These are phyloP conservation scores for Mucor plumbeus DNA, from an alignment of 371 early-diverging fungal species.

Conservation along the genomic window DNA sequence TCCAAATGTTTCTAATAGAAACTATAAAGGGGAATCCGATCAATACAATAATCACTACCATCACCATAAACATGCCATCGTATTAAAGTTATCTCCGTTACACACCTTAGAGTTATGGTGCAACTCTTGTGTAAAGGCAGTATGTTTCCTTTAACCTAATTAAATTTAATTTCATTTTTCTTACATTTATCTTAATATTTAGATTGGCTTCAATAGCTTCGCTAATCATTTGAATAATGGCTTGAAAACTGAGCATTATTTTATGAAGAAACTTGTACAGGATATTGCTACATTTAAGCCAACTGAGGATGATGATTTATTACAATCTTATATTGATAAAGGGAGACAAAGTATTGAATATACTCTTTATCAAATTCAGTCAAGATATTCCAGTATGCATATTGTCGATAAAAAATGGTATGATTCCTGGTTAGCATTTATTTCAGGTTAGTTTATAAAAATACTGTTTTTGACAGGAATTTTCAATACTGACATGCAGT, in stretches of 20 bases:
- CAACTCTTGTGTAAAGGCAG: conserved; percentile 19
- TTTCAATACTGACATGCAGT: no score
- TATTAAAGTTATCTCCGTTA: conserved; percentile 15
- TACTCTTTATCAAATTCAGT: conserved; percentile 10
- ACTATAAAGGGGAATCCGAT: background rate
- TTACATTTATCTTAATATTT: background rate
- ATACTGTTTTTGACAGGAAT: background rate
- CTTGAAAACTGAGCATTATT: conserved; percentile 14
- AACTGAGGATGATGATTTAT: background rate
- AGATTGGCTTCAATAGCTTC: conserved; percentile 22
- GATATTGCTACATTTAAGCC: background rate
- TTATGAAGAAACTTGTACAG: conserved; percentile 12
- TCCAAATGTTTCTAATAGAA: background rate
- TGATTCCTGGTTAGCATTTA: conserved; percentile 23
- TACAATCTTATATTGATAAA: background rate
- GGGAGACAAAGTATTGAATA: conserved; percentile 18
- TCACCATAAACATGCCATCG: background rate
- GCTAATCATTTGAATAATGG: background rate
- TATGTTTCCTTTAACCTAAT: conserved; percentile 8
- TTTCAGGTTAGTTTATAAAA: conserved; percentile 18
- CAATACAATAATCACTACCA: background rate
- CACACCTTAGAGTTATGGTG: conserved; percentile 25
- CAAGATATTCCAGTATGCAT: conserved; percentile 6
- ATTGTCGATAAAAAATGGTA: conserved; percentile 23
- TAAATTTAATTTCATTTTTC: background rate